Conservation (phyloP, 257 asterid genomes). For the Lycium barbarum region DNA sequence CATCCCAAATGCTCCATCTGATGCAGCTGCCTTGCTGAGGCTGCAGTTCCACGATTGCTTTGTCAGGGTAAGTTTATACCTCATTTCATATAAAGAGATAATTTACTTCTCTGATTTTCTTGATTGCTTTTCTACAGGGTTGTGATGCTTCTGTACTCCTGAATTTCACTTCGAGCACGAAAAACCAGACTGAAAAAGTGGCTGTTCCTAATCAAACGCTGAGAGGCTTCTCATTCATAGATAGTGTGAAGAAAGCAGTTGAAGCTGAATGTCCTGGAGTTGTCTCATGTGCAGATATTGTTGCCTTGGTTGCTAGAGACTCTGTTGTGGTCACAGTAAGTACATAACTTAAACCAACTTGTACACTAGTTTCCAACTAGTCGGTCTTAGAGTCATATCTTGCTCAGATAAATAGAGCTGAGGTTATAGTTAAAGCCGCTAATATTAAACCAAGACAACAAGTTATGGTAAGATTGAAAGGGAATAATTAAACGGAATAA, state of each 20-base stretch:
- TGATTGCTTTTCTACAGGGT: not conserved
- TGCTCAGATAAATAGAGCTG: too few species aligned
- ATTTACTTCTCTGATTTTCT: not conserved
- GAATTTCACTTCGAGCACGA: not conserved
- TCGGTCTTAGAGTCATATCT: not conserved
- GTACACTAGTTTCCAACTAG: too few species aligned
- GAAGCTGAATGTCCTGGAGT: not conserved
- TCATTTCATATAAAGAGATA: not conserved
- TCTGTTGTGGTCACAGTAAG: conserved; percentile 26
- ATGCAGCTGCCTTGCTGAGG: not conserved
- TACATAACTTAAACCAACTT: not conserved
- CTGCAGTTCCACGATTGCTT: conserved; percentile 32
- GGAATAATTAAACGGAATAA: too few species aligned
- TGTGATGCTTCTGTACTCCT: not conserved
- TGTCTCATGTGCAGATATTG: not conserved
- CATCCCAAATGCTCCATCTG: not conserved
- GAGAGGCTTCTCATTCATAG: not conserved
- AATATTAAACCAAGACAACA: too few species aligned
- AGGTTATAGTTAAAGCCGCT: too few species aligned
- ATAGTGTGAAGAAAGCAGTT: not conserved
- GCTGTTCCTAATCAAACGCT: conserved; percentile 36
- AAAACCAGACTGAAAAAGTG: conserved; percentile 38
- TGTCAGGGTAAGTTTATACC: conserved; percentile 37
- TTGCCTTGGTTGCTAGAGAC: not conserved
- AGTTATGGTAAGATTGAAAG: too few species aligned